Base-by-base conservation (phyloP, 805 yeast species). In the Metschnikowia cerradonensis region DNA sequence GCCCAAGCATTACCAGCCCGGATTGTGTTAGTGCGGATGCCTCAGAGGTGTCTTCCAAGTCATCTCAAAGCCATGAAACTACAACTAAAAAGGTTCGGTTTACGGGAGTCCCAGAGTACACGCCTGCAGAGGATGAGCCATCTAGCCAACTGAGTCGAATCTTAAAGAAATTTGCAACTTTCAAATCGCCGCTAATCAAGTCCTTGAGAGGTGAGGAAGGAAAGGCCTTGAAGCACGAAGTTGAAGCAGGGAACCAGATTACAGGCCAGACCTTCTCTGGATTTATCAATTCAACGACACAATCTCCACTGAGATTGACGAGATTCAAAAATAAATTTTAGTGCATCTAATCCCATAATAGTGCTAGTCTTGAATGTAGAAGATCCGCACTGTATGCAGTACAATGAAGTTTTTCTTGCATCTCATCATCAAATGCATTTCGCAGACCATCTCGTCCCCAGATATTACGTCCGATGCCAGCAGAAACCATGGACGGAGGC, bases 41-140 rank as follows among this genome's bases (percentile, higher is more conserved):
- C 6, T 43, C 48, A 5, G 44, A 37, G 4, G 47, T 52, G 3
- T 42, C 45, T n/a, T 53, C 61, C 8, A 53, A 55, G 13, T 51
- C 58, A 11, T 53, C 61, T 17, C 33, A 45, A 8, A 40, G 32
- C 14, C 38, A 45, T 19, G 56, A 52, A 6, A 41, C 48, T 17
- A 41, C 48, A 2, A 47, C 63, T 2, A 79, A 78, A 54, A 77
- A 68, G 54, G 84, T 80, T 10, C 60, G 84, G 32, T 80, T 80
- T 53, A 66, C 66, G 4, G 84, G 83, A 0, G 83, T 80, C 4
- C 72, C 79, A 0, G 77, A 72, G 46, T 80, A 78, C 50, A 59
- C 73, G 2, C 80, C 74, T 33, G 79, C 73, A 6, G 85, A 80
- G 60, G 85, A 80, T 63, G 80, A 79, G 0, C 84, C 84, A 1